Base-by-base conservation (phyloP, 2,329 filamentous ascomycete species). In the Nigrospora oryzae region DNA sequence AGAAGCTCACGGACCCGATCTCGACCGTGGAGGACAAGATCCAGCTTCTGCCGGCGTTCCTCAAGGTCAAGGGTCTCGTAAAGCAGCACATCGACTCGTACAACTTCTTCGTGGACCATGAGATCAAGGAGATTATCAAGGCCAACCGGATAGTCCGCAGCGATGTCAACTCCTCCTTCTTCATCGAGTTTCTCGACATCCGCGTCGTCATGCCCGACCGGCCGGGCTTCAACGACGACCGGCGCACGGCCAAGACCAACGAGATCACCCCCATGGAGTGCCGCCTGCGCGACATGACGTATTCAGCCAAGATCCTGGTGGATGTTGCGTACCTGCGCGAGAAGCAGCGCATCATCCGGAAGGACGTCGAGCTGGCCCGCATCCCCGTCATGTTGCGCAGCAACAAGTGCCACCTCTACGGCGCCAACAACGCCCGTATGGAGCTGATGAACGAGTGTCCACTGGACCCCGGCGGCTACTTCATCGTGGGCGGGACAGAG, bases 51-150 rank as follows among this genome's bases (percentile, higher is more conserved):
- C 94, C 93, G 1, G 93, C 93, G n/a, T 98, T 98, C 64, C 71
- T 98, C 47, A 96, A 96, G 66, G 90, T 96, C 57, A 98, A 98
- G 67, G 90, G 90, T 46, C 73, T 96, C 46, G 90, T 96, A 43
- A 96, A 96, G 66, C 91, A 97, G 72, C 90, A 96, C 64, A 91
- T 95, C 60, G 94, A 98, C 70, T 97, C 93, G 19, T 98, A 94
- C 75, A 96, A 98, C 68, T 95, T 93, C 68, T 97, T 98, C 57
- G 86, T 96, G 53, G 89, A 98, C 56, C 86, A 94, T 46, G 90
- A 97, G 62, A 83, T 98, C 63, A 95, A 95, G 68, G 90, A 96
- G 57, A 98, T 98, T 55, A 85, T 98, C 53, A 83, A 88, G 61
- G 87, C 91, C 42, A 97, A 96, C 63, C 83, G 85, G 40, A 84